These are phyloP conservation scores for Pythium coloratum DNA, from an alignment of 352 stramenopile species.

Conservation along the genomic window DNA sequence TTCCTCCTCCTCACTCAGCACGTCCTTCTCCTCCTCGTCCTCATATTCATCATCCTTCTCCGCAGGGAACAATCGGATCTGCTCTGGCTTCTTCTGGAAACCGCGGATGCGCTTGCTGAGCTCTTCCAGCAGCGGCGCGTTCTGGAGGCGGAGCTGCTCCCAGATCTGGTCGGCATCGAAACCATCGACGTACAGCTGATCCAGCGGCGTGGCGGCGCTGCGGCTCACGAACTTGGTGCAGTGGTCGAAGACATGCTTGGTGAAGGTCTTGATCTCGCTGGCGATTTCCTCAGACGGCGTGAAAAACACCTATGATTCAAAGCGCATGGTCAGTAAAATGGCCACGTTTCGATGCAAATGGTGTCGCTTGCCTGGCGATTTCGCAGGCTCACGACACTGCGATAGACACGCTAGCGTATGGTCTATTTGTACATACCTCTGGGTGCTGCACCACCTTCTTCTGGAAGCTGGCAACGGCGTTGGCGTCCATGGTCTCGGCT, in stretches of 20 bases:
- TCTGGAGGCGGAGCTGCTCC: slow-evolving; percentile 85
- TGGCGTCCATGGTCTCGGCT: slow-evolving; percentile 49
- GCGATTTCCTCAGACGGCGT: slow-evolving; percentile 67
- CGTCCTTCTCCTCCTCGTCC: slow-evolving; percentile 24
- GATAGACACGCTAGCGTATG: background rate
- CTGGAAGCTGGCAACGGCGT: slow-evolving; percentile 57
- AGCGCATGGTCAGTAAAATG: slow-evolving; percentile 2
- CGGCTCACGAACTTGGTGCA: slow-evolving; percentile 62
- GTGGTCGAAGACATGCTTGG: slow-evolving; percentile 81
- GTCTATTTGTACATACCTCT: slow-evolving; percentile 41
- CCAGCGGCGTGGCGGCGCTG: slow-evolving; percentile 44
- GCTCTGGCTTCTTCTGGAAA: slow-evolving; percentile 59
- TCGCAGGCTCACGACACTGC: background rate
- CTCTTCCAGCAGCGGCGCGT: slow-evolving; percentile 67
- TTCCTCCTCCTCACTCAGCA: slow-evolving; percentile 29
- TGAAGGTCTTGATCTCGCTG: slow-evolving; percentile 65
- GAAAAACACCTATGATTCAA: slow-evolving; percentile 63
- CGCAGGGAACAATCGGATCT: slow-evolving; percentile 59
- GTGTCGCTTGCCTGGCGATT: slow-evolving; percentile 1
- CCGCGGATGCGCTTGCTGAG: slow-evolving; percentile 69
- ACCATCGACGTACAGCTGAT: slow-evolving; percentile 79
- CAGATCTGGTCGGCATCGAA: slow-evolving; percentile 86
- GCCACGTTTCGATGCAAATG: background rate
- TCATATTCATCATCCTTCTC: slow-evolving; percentile 42
- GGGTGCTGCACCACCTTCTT: slow-evolving; percentile 68